Conservation (phyloP, 257 asterid species). For the Scutellaria galericulata region DNA sequence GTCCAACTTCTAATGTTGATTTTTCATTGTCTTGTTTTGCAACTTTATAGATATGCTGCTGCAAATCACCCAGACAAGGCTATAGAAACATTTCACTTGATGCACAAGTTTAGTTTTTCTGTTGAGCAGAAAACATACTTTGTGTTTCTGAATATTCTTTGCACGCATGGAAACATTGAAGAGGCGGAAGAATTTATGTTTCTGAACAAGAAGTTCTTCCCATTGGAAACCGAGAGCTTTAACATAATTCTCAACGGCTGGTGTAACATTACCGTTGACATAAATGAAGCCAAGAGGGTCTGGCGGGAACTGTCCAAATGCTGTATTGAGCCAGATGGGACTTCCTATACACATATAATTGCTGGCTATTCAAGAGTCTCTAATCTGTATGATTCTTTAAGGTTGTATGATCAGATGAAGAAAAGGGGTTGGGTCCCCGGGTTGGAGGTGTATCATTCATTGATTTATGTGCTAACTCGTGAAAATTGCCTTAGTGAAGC, state of each 20-base stretch:
- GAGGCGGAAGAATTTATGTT: constrained; percentile 93
- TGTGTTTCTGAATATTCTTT: constrained; percentile 67
- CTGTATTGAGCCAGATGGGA: constrained; percentile 73
- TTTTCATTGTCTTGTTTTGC: constrained; percentile 26
- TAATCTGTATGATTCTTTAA: constrained; percentile 75
- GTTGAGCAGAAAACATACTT: constrained; percentile 70
- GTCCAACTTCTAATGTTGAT: neutral
- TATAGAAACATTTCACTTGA: constrained; percentile 67
- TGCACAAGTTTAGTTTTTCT: constrained; percentile 77
- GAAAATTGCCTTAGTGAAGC: constrained; percentile 84
- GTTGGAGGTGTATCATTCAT: constrained; percentile 69
- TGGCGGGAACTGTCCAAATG: constrained; percentile 96
- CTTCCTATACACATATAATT: constrained; percentile 74
- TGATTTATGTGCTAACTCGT: constrained; percentile 60
- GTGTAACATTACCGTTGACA: constrained; percentile 71
- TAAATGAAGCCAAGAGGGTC: constrained; percentile 81
- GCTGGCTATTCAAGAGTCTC: constrained; percentile 76
- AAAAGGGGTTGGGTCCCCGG: constrained; percentile 80
- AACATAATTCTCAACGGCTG: constrained; percentile 87
- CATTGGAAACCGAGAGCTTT: constrained; percentile 74
- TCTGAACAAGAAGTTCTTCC: constrained; percentile 79
- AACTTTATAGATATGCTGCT: constrained; percentile 67
- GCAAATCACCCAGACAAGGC: constrained; percentile 72
- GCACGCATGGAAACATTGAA: constrained; percentile 81
- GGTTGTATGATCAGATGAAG: constrained; percentile 90